These are phyloP conservation scores for Aspergillus glaucus DNA, from an alignment of 2,329 filamentous ascomycete genomes.

Conservation along the genomic window DNA sequence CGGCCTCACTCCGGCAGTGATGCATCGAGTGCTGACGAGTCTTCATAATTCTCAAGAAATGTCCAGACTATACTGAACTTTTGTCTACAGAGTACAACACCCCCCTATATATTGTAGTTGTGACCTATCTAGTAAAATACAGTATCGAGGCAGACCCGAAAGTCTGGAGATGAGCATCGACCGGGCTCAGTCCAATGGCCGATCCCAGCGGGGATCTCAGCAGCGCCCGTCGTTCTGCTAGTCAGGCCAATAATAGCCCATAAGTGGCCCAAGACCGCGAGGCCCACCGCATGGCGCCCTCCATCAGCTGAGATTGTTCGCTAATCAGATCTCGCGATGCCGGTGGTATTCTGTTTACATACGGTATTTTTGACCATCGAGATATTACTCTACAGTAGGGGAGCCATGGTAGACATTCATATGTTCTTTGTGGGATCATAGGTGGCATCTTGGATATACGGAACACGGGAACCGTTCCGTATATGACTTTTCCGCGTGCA, in stretches of 20 bases:
- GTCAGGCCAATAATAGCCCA: conserved; percentile 4
- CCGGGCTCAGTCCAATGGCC: conserved; percentile 33
- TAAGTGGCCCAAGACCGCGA: conserved; percentile 24
- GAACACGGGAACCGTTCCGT: too few species aligned
- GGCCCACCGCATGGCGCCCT: conserved; percentile 28
- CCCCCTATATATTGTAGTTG: neutral
- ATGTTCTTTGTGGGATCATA: too few species aligned
- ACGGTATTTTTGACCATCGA: too few species aligned
- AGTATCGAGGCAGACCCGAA: conserved; percentile 7
- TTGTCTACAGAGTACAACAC: neutral
- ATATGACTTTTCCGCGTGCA: too few species aligned
- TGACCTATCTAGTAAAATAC: conserved; percentile 8
- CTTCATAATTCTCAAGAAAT: too few species aligned
- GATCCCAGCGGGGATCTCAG: conserved; percentile 34
- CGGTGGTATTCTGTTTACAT: neutral
- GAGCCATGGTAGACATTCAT: too few species aligned
- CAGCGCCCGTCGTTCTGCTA: conserved; percentile 11
- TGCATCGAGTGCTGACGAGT: too few species aligned
- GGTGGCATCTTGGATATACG: too few species aligned
- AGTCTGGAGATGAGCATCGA: conserved; percentile 27
- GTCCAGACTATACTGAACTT: neutral
- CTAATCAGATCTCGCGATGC: neutral
- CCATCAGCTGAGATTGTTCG: conserved; percentile 24
- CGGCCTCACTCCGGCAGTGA: too few species aligned
- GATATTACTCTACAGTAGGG: too few species aligned